Evolutionary conservation across 2,329 filamentous ascomycete genomes (phyloP).

Genomic region (Ascochyta rabiei): DNA sequence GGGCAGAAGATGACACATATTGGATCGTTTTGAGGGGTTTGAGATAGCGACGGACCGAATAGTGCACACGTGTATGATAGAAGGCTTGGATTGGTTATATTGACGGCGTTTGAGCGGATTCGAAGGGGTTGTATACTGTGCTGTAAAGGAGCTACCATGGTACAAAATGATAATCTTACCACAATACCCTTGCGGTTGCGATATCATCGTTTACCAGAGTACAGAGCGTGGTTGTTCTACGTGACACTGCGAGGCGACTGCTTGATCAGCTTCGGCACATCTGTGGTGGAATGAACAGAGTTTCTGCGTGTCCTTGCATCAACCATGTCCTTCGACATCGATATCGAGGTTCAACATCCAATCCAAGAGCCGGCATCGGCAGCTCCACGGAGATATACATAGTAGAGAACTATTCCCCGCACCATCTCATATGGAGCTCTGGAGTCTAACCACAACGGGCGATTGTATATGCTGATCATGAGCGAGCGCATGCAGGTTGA

Average conservation of each 20-base stretch:
- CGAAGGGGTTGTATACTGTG: background rate
- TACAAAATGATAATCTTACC: background rate
- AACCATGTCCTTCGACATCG: background rate
- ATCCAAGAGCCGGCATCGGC: background rate
- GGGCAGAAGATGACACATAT: conserved; percentile 42
- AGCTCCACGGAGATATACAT: conserved; percentile 8
- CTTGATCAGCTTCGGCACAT: too few relatives aligned
- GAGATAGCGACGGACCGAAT: too few relatives aligned
- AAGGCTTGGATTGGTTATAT: background rate
- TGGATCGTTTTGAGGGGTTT: conserved; percentile 18
- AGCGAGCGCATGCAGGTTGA: background rate
- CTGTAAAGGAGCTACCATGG: background rate
- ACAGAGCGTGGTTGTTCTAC: too few relatives aligned
- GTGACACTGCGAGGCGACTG: too few relatives aligned
- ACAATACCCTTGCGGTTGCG: background rate
- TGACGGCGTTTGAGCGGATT: conserved; percentile 4
- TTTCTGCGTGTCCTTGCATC: too few relatives aligned
- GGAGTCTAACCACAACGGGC: background rate
- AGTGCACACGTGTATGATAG: background rate
- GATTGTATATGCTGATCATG: background rate
- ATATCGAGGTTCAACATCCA: background rate
- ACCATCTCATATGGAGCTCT: background rate
- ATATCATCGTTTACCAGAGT: background rate
- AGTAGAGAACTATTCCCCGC: conserved; percentile 4
- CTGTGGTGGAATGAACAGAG: too few relatives aligned